Evolutionary conservation across 371 early-diverging fungal genomes (phyloP).

Genomic region (Thermomucor indicae-seudaticae): DNA sequence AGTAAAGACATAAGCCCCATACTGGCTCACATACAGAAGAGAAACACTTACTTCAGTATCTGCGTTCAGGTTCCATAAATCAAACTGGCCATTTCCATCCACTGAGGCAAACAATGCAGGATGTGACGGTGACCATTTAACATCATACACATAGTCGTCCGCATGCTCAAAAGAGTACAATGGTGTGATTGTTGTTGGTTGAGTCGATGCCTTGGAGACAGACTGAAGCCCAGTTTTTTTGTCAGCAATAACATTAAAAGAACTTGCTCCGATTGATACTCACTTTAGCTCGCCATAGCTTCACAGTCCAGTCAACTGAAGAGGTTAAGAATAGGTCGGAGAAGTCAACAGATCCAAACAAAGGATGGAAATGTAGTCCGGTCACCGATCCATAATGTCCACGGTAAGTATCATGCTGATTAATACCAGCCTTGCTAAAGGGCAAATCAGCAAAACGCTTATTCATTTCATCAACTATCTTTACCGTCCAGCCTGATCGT

Average conservation of each 20-base stretch:
- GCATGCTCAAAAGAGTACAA: constrained; percentile 88
- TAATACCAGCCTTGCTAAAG: constrained; percentile 89
- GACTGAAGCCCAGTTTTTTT: constrained; percentile 28
- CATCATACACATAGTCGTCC: constrained; percentile 95
- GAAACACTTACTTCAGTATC: constrained; percentile 67
- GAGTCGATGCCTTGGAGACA: constrained; percentile 57
- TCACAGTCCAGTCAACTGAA: constrained; percentile 95
- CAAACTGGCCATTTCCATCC: constrained; percentile 87
- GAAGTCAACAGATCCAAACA: constrained; percentile 75
- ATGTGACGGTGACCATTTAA: constrained; percentile 93
- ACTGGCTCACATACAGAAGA: not conserved
- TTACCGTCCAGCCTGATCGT: constrained; percentile 87
- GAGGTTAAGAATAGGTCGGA: constrained; percentile 88
- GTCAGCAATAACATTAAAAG: not conserved
- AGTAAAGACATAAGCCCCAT: not conserved
- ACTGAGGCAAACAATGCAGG: constrained; percentile 92
- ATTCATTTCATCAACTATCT: not conserved
- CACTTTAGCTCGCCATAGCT: constrained; percentile 90
- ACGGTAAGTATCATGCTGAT: constrained; percentile 74
- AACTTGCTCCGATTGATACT: not conserved
- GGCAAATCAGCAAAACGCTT: not conserved
- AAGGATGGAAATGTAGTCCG: constrained; percentile 90
- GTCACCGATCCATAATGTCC: constrained; percentile 91
- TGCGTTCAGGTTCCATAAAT: constrained; percentile 87
- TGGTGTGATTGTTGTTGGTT: constrained; percentile 58